Evolutionary conservation across 176 grass and related monocot species (phyloP), one percentile per base, ranked within the genome.

Genomic region (Cenchrus fungigraminus): DNA sequence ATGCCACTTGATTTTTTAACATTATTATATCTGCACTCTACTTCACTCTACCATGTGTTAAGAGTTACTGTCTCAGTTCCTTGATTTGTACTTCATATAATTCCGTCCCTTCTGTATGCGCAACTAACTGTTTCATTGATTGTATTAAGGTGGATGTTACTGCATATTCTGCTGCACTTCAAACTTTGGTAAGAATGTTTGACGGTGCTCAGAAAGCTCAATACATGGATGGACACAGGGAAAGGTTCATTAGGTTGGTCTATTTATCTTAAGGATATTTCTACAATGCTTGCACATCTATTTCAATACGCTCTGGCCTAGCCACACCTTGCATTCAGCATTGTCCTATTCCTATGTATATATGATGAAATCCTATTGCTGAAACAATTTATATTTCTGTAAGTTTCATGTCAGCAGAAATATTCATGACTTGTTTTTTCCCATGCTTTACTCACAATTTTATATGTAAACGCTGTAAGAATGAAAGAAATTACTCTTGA

Each of bases 181-280:
- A 8, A 50, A 12, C 62, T 74, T 57, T 0, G 8, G 1, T 1
- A 14, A 78, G 1, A 44, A 96, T 98, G 95, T 93, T 94, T 76
- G 92, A 91, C 50, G 77, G 79, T 73, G 76, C 59, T 59, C 78
- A 84, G 15, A 89, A 81, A 83, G 75, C 88, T 67, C 58, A 75
- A 58, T 93, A 78, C 72, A 94, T 95, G 63, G 82, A 95, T 6
- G 83, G 91, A 0, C 82, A 98, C 66, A 89, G 76, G 79, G 95
- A 95, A 28, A 87, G 31, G 55, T 98, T 98, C 32, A 60, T 78
- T 54, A 98, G 91, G 92, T 98, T 65, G 14, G 76, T 83, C 67
- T 49, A 71, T 77, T 84, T 66, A 22, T 29, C 34, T 59, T 37
- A 81, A 68, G 1, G 4, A 4, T 1, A 67, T 2, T 61, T 76